phyloP scores from a whole-genome alignment of 164 flowering plant species.

The Paratinospora sagittata region DNA sequence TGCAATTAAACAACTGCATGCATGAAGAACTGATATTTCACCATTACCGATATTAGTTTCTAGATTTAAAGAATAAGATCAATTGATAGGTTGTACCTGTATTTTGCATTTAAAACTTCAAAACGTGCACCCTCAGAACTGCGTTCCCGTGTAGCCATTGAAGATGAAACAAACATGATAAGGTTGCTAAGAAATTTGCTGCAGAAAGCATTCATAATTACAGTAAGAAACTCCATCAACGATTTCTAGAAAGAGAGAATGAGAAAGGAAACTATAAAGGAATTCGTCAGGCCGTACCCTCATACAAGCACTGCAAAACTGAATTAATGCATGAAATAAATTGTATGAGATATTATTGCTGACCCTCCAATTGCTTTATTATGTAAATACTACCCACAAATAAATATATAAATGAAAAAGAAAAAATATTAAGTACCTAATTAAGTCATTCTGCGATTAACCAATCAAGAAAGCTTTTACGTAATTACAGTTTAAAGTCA shows the following conservation, averaged over 20 bases:
- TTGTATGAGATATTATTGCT: background rate
- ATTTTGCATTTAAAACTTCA: conserved; percentile 64
- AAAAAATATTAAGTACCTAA: background rate
- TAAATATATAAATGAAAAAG: background rate
- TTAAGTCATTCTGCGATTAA: background rate
- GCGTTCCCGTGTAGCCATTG: conserved; percentile 66
- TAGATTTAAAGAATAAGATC: background rate
- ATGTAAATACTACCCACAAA: background rate
- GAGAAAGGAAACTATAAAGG: background rate
- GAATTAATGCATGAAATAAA: background rate
- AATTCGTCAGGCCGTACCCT: background rate
- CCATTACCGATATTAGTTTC: background rate
- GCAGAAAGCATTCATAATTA: conserved; percentile 29
- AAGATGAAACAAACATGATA: conserved; percentile 74
- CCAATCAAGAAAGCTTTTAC: no score
- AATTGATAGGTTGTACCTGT: conserved; percentile 42
- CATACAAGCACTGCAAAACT: background rate
- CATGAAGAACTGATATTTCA: no score
- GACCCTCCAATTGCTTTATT: background rate
- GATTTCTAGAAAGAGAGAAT: background rate
- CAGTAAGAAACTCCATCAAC: conserved; percentile 1
- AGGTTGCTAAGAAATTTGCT: conserved; percentile 85
- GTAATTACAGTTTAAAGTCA: no score
- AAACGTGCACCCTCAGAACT: conserved; percentile 85
- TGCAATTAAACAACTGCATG: background rate